These are phyloP conservation scores for Cocos nucifera DNA, from an alignment of 176 grass and related monocot genomes.

Conservation along the genomic window DNA sequence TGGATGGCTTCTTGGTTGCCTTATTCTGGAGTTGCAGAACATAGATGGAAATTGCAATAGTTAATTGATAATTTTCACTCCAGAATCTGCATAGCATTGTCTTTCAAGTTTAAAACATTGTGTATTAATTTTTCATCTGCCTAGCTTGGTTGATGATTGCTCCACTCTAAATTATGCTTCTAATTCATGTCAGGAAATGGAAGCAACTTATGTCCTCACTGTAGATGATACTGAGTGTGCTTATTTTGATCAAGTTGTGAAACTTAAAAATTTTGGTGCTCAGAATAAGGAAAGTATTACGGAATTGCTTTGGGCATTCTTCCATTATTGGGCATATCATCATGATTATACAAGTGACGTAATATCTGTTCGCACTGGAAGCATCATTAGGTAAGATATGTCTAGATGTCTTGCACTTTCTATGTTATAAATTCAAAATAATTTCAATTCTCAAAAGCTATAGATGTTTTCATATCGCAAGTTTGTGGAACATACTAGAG, in stretches of 20 bases:
- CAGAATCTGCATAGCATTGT: no score
- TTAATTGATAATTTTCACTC: no score
- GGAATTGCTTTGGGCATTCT: conserved; percentile 52
- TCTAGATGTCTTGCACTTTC: not conserved
- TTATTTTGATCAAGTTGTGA: conserved; percentile 32
- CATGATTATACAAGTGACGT: conserved; percentile 51
- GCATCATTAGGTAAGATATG: conserved; percentile 36
- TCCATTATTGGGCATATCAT: conserved; percentile 50
- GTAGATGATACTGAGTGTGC: conserved; percentile 32
- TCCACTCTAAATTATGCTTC: no score
- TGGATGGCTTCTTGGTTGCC: no score
- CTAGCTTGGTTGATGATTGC: no score
- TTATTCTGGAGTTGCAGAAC: no score
- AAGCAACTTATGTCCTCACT: conserved; percentile 30
- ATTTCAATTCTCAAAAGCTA: no score
- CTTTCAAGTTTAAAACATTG: no score
- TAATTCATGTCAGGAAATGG: conserved; percentile 25
- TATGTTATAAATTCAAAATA: not conserved
- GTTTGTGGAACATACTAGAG: no score
- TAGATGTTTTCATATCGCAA: no score
- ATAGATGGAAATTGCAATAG: no score
- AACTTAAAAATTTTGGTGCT: conserved; percentile 25
- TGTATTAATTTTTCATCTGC: no score
- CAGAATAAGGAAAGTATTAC: conserved; percentile 39
- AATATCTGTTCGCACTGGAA: conserved; percentile 36